Evolutionary conservation across 768 basidiomycete genomes (phyloP), one percentile per base, ranked within the genome.

Genomic region (Kwoniella shandongensis): DNA sequence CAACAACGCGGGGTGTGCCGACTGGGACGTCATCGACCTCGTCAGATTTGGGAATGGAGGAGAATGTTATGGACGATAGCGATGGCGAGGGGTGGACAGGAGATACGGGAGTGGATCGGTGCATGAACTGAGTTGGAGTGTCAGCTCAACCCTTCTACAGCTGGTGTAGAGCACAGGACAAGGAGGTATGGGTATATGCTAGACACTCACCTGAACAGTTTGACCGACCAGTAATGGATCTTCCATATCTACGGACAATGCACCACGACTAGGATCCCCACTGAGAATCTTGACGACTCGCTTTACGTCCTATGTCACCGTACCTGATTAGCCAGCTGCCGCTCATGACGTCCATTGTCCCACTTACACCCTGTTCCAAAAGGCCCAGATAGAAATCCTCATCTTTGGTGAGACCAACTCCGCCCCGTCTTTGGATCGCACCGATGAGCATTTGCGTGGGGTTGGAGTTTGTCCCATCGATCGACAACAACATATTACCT

Each of bases 231-330:
- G 15, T 10, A 77, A 46, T 13, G 71, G 63, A 40, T 69, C 68
- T 40, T 74, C 72, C 59, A 65, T 74, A 29, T 75, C 76, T 4
- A 77, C 59, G 12, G 68, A 67, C 27, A 77, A 50, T 0, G 71
- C 74, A 4, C 76, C 76, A 50, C 71, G 47, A 41, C 66, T 69
- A 5, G 76, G 76, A 67, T 77, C 76, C 4, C 76, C 76, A 44
- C 67, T 68, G 23, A 75, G 51, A 48, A 77, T 74, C 61, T 69
- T 73, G 17, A 74, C 66, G 26, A 70, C 66, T 45, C 62, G 47
- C 11, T 57, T 42, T 13, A 66, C 45, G 5, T 29, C 13, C 51
- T 29, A 6, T 23, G n/a, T n/a, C n/a, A 26, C 27, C 20, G 13
- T 13, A 3, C 7, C 32, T 6, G 13, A 8, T 20, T 18, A 41